Base-by-base conservation (phyloP, 176 grass and related monocot genomes). In the Musa beccarii region DNA sequence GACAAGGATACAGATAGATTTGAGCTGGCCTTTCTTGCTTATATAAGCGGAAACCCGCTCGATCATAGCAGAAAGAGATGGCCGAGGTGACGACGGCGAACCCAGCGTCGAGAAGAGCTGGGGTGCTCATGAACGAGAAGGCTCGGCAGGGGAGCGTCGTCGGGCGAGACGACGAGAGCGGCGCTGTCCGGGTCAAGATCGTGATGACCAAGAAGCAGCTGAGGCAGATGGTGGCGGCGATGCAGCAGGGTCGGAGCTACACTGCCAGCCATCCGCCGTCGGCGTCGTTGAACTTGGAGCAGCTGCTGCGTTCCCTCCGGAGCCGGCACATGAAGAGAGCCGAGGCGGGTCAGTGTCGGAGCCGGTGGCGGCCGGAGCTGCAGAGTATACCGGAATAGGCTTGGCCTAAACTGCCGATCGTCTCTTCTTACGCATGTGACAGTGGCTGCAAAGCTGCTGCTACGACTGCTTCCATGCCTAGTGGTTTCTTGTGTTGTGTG, bases 331-430 rank as follows among this genome's bases (percentile, higher is more conserved):
- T 64, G 57, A 78, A 81, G 79, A 78, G 66, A 68, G 64, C 54
- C 49, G 59, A 73, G 54, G 19, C 9, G 22, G 52, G 7, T 53
- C 66, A 20, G 49, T 49, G 17, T 50, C 73, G 21, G 12, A 56
- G 65, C 11, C 66, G 74, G 1, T 86, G 84, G 84, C 65, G 73
- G 25, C 82, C 82, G 10, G 76, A 51, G 53, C 68, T 84, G 3
- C 76, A 79, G 51, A 84, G 76, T 13, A 84, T 84, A 23, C 82
- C 82, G n/a, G 82, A 84, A 57, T 76, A 84, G 78, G 53, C 63
- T 55, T 66, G 56, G 15, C n/a, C 2, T 61, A 61, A 43, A 43
- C 34, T 4, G 34, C 34, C 34, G 4, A 43, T 43, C 34, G 6
- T 43, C 34, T 5, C 34, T 6, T 43, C 4, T 43, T 43, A 43